Conservation (phyloP, 306 rosid species). For the Gastrolobium villosum region DNA sequence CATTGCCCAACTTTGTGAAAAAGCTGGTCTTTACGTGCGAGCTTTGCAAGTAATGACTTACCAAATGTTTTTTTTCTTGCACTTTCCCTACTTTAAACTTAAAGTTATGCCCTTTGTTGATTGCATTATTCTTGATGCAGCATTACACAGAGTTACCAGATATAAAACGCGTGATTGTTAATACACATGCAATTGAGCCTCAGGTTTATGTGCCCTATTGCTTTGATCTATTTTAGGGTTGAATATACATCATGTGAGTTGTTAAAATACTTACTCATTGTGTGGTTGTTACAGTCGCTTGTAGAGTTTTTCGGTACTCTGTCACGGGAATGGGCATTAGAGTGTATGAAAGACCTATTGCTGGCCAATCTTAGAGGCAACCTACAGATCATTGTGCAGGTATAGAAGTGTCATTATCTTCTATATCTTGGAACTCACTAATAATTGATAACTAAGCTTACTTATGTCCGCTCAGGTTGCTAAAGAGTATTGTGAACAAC, state of each 20-base stretch:
- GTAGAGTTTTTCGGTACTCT: conserved; percentile 97
- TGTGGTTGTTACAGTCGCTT: conserved; percentile 72
- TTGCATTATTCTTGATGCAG: conserved; percentile 67
- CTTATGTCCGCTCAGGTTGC: conserved; percentile 78
- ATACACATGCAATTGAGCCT: conserved; percentile 99
- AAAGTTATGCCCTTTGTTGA: conserved; percentile 28
- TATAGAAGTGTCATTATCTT: conserved; percentile 43
- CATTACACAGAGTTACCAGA: conserved; percentile 98
- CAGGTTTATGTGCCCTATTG: conserved; percentile 70
- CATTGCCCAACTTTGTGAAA: conserved; percentile 96
- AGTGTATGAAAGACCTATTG: conserved; percentile 98
- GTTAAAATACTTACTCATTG: conserved; percentile 43
- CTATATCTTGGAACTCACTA: conserved; percentile 21
- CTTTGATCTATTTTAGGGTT: conserved; percentile 39
- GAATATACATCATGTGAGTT: not conserved
- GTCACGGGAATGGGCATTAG: conserved; percentile 96
- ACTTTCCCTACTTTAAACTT: conserved; percentile 22
- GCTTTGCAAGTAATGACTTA: conserved; percentile 85
- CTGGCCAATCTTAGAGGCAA: conserved; percentile 96
- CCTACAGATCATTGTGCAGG: conserved; percentile 99
- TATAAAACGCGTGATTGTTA: conserved; percentile 95
- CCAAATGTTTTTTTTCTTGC: conserved; percentile 31
- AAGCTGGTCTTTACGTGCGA: conserved; percentile 95
- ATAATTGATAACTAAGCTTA: conserved; percentile 40
- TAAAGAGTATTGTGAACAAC: conserved; percentile 96